Percentiles rank a stretch among this genome's conserved stretches.
These are phyloP conservation scores for Primulina tabacum DNA, from an alignment of 257 asterid species.

Conservation along the genomic window DNA sequence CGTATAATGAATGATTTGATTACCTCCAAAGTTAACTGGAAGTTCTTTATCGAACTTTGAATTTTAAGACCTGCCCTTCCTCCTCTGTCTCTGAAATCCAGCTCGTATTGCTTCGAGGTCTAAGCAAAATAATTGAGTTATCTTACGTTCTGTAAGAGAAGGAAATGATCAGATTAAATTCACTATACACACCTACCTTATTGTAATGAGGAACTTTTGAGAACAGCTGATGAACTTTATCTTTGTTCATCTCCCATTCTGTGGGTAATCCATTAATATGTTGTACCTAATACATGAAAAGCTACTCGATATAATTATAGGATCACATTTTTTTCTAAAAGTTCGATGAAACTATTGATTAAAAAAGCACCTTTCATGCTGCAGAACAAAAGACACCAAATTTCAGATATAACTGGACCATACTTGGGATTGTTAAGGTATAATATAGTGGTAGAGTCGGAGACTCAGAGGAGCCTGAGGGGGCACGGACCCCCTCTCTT, in stretches of 20 bases:
- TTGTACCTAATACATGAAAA: slow-evolving; percentile 37
- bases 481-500: too few species aligned
- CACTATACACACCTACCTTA: slow-evolving; percentile 58
- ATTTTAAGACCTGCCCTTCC: slow-evolving; percentile 74
- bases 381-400: neutral
- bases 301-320: neutral
- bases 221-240: slow-evolving; percentile 69
- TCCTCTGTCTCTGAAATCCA: slow-evolving; percentile 81
- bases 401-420: too few species aligned
- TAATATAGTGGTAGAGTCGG: too few species aligned
- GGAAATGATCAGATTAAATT: slow-evolving; percentile 2
- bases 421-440: too few species aligned
- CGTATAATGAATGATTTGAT: slow-evolving; percentile 18
- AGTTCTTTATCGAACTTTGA: slow-evolving; percentile 85
- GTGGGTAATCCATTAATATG: slow-evolving; percentile 74
- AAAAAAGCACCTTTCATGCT: neutral
- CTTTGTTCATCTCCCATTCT: slow-evolving; percentile 68
- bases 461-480: too few species aligned
- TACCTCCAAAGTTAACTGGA: slow-evolving; percentile 83
- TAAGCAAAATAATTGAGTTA: slow-evolving; percentile 21
- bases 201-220: slow-evolving; percentile 77
- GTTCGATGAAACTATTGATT: neutral
- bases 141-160: neutral
- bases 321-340: neutral
- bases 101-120: slow-evolving; percentile 68